Percentiles rank a stretch among this genome's conserved stretches.
These are phyloP conservation scores for Fragaria ananassa DNA, from an alignment of 306 rosid genomes.

Conservation along the genomic window DNA sequence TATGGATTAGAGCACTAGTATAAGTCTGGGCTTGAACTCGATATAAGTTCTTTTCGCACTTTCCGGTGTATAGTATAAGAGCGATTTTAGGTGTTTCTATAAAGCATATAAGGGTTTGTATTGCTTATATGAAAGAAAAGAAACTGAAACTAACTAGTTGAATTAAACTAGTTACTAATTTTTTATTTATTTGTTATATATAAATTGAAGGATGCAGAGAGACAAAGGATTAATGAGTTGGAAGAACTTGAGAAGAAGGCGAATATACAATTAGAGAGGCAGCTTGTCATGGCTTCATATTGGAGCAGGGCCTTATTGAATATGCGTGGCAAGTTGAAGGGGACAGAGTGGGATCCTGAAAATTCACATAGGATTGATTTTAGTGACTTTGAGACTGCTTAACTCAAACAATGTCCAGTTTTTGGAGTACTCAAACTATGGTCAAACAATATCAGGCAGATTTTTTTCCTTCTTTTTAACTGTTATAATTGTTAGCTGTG, in stretches of 20 bases:
- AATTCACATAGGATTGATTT: conserved; percentile 76
- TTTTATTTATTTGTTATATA: conserved; percentile 29
- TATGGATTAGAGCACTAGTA: not conserved
- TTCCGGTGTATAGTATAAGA: not conserved
- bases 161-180: not conserved
- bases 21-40: not conserved
- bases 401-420: conserved; percentile 72
- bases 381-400: conserved; percentile 77
- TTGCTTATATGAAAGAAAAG: not conserved
- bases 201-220: conserved; percentile 78
- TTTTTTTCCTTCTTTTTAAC: not conserved
- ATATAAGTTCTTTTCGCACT: not conserved
- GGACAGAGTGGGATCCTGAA: conserved; percentile 94
- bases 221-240: conserved; percentile 62
- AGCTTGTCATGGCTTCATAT: conserved; percentile 88
- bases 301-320: conserved; percentile 83
- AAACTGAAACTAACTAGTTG: not conserved
- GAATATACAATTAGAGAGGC: conserved; percentile 85
- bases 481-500: not conserved
- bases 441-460: conserved; percentile 84
- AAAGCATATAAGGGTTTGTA: not conserved
- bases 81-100: not conserved
- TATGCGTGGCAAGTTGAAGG: conserved; percentile 74
- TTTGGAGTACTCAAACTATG: conserved; percentile 91
- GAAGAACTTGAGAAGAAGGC: conserved; percentile 81